Evolutionary conservation across 2,329 filamentous ascomycete genomes (phyloP).

Genomic region (Cercospora janseana): DNA sequence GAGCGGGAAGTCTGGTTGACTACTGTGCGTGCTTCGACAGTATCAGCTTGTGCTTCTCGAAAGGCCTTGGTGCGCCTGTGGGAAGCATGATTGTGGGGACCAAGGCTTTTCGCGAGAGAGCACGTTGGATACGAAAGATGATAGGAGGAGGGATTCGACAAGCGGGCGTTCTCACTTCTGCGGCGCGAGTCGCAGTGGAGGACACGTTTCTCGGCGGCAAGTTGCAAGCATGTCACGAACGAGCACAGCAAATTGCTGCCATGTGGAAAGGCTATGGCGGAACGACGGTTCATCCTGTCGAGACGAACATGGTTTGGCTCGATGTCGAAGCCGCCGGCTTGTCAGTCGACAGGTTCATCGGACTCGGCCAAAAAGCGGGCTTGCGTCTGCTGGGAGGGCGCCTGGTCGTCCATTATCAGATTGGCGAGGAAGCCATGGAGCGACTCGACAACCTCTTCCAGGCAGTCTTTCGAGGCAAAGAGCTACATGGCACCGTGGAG

Average conservation of each 20-base stretch:
- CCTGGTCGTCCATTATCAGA: conserved; percentile 70
- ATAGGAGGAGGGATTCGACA: conserved; percentile 78
- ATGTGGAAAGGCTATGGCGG: conserved; percentile 71
- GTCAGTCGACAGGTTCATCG: conserved; percentile 53
- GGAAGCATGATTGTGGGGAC: conserved; percentile 69
- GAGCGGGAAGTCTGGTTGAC: conserved; percentile 64
- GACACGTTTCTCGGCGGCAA: conserved; percentile 72
- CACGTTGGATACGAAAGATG: conserved; percentile 74
- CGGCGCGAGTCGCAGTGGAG: conserved; percentile 73
- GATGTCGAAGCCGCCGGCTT: conserved; percentile 64
- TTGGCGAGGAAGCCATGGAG: conserved; percentile 62
- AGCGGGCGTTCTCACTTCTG: conserved; percentile 70
- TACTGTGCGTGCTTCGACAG: conserved; percentile 70
- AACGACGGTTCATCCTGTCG: conserved; percentile 64
- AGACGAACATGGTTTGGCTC: conserved; percentile 93
- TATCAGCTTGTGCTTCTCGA: conserved; percentile 75
- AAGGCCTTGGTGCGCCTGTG: conserved; percentile 77
- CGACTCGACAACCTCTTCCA: conserved; percentile 58
- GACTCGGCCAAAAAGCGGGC: conserved; percentile 57
- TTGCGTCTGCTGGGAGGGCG: conserved; percentile 57
- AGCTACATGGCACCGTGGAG: conserved; percentile 28
- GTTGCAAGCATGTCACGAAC: conserved; percentile 59
- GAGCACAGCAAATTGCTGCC: conserved; percentile 60
- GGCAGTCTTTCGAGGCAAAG: conserved; percentile 35
- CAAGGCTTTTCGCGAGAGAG: conserved; percentile 60